Evolutionary conservation across 306 rosid genomes (phyloP).

Genomic region (Cicer chorassanicum): DNA sequence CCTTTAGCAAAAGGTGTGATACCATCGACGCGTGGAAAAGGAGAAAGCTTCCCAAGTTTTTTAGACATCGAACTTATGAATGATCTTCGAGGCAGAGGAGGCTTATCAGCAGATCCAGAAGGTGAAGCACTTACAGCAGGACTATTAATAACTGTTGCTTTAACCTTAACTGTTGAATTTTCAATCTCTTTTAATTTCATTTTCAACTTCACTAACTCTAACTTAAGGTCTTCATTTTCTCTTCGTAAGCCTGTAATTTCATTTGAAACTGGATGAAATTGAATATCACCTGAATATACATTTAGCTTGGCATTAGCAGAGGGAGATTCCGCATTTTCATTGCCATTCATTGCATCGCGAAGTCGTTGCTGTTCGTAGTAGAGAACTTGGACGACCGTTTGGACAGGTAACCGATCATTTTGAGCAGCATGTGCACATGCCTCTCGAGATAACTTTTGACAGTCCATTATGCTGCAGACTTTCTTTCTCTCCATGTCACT

Average conservation of each 20-base stretch:
- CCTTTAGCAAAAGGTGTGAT: conserved; percentile 54
- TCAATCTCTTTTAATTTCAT: conserved; percentile 76
- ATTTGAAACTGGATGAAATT: conserved; percentile 53
- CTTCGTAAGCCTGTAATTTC: conserved; percentile 67
- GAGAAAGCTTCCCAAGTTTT: conserved; percentile 73
- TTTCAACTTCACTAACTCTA: conserved; percentile 78
- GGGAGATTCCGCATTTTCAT: conserved; percentile 55
- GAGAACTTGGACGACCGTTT: conserved; percentile 94
- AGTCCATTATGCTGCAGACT: conserved; percentile 93
- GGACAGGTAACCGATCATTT: conserved; percentile 92
- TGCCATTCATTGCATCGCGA: conserved; percentile 73
- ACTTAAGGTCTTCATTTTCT: conserved; percentile 76
- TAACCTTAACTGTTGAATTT: conserved; percentile 37
- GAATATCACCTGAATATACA: conserved; percentile 55
- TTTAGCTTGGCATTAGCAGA: conserved; percentile 52
- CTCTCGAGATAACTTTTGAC: conserved; percentile 86
- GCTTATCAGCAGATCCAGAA: conserved; percentile 63
- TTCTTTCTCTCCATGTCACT: conserved; percentile 96
- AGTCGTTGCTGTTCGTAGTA: conserved; percentile 90
- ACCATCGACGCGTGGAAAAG: conserved; percentile 76
- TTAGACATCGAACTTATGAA: conserved; percentile 72
- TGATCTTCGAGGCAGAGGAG: conserved; percentile 78
- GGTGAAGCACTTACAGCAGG: conserved; percentile 50
- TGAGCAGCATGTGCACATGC: conserved; percentile 98
- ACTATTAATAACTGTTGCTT: conserved; percentile 55